Base-by-base conservation (phyloP, 2,329 filamentous ascomycete genomes). In the Furcasterigmium sp. region DNA sequence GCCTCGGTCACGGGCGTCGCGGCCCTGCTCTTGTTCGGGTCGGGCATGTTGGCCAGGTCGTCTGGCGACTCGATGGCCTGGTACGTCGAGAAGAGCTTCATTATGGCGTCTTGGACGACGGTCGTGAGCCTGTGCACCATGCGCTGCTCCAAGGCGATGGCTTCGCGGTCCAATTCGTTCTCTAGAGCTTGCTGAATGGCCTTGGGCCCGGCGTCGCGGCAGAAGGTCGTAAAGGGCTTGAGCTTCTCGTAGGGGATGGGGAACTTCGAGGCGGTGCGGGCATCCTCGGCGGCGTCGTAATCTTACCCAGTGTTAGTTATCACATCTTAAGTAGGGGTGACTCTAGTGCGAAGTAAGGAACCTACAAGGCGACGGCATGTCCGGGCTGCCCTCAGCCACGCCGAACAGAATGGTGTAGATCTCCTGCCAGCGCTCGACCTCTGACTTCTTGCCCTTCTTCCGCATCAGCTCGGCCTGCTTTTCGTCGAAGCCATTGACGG, bases 341-440 rank as follows among this genome's bases (percentile, higher is more conserved):
- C n/a, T 3, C 26, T 7, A n/a, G 7, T 29, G n/a, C 4, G 26
- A 29, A 29, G 11, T 29, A 29, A 1, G 8, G 8, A 9, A 48
- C 47, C 48, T 37, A 50, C 47, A 50, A 34, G 47, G 47, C 19
- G 40, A 43, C 20, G 47, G 47, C 8, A 44, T 29, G 2, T 42
- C 23, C 3, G 23, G 7, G 5, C 28, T 8, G 20, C 54, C 43
- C 39, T 49, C 44, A 13, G 41, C 42, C 17, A 46, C 58, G 13
- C 53, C 56, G 26, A 69, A 68, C 1, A 69, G 50, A 0, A 65
- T 48, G 4, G 54, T 50, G 48, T 63, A 68, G 15, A 64, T 59
- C 26, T 63, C 58, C 5, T 46, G 48, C 66, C 66, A 69, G 37
- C 63, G 65, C 35, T 67, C 60, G 8, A 55, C 53, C 29, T 67